Evolutionary conservation across 208 protist genomes (phyloP), one percentile per base, ranked within the genome.

Genomic region (Leishmania turanica): DNA sequence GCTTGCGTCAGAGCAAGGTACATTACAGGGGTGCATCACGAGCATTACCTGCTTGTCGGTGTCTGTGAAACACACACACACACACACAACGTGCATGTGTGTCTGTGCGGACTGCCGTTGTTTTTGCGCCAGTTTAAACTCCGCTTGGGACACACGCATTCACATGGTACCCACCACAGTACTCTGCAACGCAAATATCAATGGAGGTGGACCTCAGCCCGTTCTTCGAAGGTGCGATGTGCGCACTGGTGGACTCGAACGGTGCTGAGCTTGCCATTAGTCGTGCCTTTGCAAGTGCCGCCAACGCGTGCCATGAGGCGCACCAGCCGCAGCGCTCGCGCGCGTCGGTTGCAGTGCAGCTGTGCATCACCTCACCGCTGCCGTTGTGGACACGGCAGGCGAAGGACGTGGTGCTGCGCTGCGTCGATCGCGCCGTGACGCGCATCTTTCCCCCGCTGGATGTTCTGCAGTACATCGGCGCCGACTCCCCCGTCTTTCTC

Each of bases 371-470:
- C 49, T 37, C 60, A 31, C 45, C 62, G 24, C 37, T 76, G 19
- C n/a, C 60, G 13, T 5, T n/a, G 64, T 88, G 81, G 83, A 74
- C 56, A 1, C 82, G 82, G 3, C 5, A 56, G n/a, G 47, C 75
- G 64, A 81, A 84, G 68, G 95, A 96, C 77, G 79, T 60, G n/a
- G 84, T 95, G 53, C 78, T 93, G 37, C 88, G 88, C 4, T 96
- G 90, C 77, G 86, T 96, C 31, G 95, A 97, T 79, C 91, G 95
- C 6, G 84, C 91, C 1, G 84, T 93, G n/a, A 34, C 82, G 8
- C 92, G 95, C 37, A 81, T 97, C 24, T 90, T 86, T 64, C 95
- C 95, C 6, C 88, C 91, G 34, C 64, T 97, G 37, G 95, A 97
- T 65, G 84, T 89, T 17, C 74, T 92, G 24, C 91, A 92, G 78